Evolutionary conservation across 257 asterid species (phyloP).

Genomic region (Capsicum rhomboideum): DNA sequence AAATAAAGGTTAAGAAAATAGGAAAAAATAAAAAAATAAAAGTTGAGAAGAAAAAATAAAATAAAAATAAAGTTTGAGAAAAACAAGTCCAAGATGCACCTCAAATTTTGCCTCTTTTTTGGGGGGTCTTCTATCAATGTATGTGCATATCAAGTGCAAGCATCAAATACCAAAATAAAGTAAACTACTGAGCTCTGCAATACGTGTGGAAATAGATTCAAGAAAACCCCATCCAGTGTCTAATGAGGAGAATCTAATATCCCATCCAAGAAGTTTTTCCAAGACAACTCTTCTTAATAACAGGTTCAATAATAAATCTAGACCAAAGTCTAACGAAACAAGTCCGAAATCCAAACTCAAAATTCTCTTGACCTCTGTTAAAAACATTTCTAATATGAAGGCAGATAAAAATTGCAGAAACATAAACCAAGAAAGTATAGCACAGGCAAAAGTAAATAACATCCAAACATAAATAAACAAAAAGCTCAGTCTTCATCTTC

Average conservation of each 20-base stretch:
- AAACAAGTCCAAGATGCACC: too few relatives aligned
- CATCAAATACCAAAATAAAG: not conserved
- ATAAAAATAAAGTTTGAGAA: too few relatives aligned
- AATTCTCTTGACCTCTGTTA: not conserved
- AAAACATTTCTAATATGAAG: not conserved
- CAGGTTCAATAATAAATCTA: not conserved
- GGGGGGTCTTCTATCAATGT: too few relatives aligned
- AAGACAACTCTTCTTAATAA: not conserved
- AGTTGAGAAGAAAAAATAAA: too few relatives aligned
- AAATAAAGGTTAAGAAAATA: too few relatives aligned
- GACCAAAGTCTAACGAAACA: not conserved
- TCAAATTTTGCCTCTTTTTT: too few relatives aligned
- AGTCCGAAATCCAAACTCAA: not conserved
- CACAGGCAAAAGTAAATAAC: not conserved
- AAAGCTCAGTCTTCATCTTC: slow-evolving; percentile 27
- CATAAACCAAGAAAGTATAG: not conserved
- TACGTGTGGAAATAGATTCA: not conserved
- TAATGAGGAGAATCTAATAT: not conserved
- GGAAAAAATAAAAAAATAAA: too few relatives aligned
- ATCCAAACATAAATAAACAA: not conserved
- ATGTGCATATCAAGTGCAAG: not conserved
- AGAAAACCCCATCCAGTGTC: not conserved
- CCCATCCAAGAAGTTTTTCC: not conserved
- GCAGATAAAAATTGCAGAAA: not conserved
- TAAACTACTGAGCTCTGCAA: not conserved